Evolutionary conservation across 345 rosid genomes (phyloP).

Genomic region (Corchorus capsularis): DNA sequence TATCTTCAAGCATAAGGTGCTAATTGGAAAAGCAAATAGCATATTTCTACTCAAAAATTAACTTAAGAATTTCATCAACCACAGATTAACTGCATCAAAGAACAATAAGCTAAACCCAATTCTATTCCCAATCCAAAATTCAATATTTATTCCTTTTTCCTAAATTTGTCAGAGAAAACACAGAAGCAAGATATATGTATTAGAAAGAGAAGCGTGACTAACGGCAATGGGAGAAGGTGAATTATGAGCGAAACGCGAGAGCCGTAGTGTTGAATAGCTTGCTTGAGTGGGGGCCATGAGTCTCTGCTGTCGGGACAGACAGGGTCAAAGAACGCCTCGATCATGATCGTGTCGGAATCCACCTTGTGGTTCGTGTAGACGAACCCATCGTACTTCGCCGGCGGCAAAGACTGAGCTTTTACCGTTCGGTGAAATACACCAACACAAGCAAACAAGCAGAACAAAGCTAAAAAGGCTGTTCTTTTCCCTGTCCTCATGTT

Average conservation of each 20-base stretch:
- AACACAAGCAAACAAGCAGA: conserved; percentile 26
- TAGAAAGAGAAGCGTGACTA: conserved; percentile 27
- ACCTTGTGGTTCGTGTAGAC: conserved; percentile 36
- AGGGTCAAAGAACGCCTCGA: conserved; percentile 92
- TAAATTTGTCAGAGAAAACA: neutral
- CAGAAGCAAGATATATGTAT: neutral
- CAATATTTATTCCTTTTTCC: neutral
- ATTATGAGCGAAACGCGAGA: conserved; percentile 54
- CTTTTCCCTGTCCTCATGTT: neutral
- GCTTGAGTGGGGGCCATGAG: conserved; percentile 81
- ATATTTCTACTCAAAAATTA: neutral
- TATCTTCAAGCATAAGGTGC: neutral
- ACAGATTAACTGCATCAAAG: neutral
- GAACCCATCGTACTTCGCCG: conserved; percentile 80
- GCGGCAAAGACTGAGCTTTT: conserved; percentile 69
- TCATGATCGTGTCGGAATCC: conserved; percentile 45
- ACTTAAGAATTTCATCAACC: conserved; percentile 4
- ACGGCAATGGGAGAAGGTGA: conserved; percentile 94
- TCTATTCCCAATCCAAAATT: neutral
- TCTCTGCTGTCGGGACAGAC: conserved; percentile 88
- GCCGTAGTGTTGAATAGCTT: conserved; percentile 62
- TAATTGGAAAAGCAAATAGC: neutral
- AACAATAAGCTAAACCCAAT: neutral
- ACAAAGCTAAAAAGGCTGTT: neutral
- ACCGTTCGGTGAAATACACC: conserved; percentile 13